phyloP scores from a whole-genome alignment of 169 alveolate genomes.

The Cryptosporidium parvum region DNA sequence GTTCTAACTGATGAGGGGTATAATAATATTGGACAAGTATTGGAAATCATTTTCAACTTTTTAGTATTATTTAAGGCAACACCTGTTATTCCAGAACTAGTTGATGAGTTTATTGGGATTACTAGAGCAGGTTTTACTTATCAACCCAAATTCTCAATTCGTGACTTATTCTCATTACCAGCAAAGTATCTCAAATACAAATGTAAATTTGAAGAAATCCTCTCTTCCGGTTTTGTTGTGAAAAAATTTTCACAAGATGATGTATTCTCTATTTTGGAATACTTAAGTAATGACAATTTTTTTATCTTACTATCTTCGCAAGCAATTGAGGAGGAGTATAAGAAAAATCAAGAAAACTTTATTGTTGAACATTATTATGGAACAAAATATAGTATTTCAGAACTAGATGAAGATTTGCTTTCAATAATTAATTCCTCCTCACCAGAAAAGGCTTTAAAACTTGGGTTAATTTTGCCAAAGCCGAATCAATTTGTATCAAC shows the following conservation, averaged over 20 bases:
- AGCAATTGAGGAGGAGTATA: conserved; percentile 26
- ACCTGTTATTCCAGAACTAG: conserved; percentile 54
- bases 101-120: conserved; percentile 42
- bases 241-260: conserved; percentile 26
- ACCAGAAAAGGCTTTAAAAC: conserved; percentile 10
- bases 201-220: conserved; percentile 43
- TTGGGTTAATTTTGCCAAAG: conserved; percentile 58
- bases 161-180: conserved; percentile 46
- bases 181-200: conserved; percentile 43
- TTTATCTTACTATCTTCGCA: conserved; percentile 30
- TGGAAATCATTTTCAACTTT: conserved; percentile 38
- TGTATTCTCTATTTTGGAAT: conserved; percentile 34
- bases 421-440: not conserved
- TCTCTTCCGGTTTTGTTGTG: conserved; percentile 35
- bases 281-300: conserved; percentile 18
- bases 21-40: conserved; percentile 10
- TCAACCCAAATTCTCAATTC: conserved; percentile 43
- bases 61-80: conserved; percentile 26
- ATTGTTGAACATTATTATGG: conserved; percentile 37
- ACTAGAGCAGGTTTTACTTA: conserved; percentile 30
- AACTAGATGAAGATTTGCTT: conserved; percentile 11
- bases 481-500: conserved; percentile 70
- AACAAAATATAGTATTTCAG: conserved; percentile 34
- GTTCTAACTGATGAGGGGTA: conserved; percentile 57
- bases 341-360: conserved; percentile 18